A percentile compares a stretch with the other conserved stretches of the same genome.
These are phyloP conservation scores for Vaucheria bursata DNA, from an alignment of 352 stramenopile species.

Conservation along the genomic window DNA sequence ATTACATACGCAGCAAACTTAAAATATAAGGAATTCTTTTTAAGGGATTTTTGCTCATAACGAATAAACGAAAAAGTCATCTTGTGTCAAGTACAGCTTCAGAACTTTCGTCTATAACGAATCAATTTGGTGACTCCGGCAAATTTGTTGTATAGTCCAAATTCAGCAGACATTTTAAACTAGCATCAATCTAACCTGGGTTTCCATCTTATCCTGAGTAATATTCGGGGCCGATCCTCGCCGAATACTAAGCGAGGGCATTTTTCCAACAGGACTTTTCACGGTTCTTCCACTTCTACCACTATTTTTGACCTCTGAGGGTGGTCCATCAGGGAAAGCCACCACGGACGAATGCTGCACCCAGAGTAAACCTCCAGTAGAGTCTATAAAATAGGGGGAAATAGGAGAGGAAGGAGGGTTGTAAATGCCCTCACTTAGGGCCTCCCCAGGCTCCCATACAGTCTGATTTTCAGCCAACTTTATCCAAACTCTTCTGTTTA, in stretches of 20 bases:
- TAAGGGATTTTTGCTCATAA: no score
- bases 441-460: slow-evolving; percentile 14
- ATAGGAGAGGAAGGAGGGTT: background rate
- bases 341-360: background rate
- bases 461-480: slow-evolving; percentile 8
- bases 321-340: background rate
- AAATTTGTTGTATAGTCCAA: no score
- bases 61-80: no score
- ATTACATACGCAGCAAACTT: no score
- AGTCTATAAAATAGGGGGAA: background rate
- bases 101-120: no score
- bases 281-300: background rate
- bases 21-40: no score
- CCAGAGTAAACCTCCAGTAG: background rate
- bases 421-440: background rate
- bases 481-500: slow-evolving; percentile 20
- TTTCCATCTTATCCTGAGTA: no score
- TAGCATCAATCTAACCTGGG: no score
- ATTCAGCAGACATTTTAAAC: no score
- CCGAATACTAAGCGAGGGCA: background rate
- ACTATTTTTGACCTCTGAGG: no score
- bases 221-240: background rate
- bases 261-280: background rate
- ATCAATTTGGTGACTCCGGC: no score
- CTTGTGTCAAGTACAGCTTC: no score